Percentiles rank a stretch among this genome's conserved stretches.
Conservation (phyloP, 495 filamentous ascomycete species). For the Hypoxylon crocopeplum region DNA sequence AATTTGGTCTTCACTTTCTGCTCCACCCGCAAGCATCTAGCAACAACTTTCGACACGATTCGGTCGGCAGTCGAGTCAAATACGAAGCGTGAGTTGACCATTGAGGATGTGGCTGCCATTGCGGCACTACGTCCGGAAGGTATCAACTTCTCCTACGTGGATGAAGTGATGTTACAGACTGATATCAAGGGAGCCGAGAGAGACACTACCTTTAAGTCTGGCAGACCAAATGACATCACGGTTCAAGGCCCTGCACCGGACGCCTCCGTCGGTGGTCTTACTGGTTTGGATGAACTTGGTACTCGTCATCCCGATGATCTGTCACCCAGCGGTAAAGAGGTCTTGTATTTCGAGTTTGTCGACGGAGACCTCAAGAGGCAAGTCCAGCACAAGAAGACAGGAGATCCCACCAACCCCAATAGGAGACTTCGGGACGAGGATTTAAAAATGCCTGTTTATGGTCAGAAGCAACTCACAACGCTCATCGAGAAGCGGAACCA, state of each 20-base stretch:
- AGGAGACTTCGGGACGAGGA: constrained; percentile 75
- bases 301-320: constrained; percentile 42
- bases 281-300: constrained; percentile 50
- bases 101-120: constrained; percentile 84
- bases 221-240: constrained; percentile 48
- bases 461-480: constrained; percentile 87
- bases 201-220: constrained; percentile 58
- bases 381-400: constrained; percentile 71
- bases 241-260: constrained; percentile 52
- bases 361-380: constrained; percentile 90
- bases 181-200: constrained; percentile 71
- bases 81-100: constrained; percentile 68
- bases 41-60: constrained; percentile 89
- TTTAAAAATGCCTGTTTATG: constrained; percentile 91
- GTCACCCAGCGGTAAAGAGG: constrained; percentile 59
- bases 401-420: constrained; percentile 69
- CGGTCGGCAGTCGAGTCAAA: constrained; percentile 84
- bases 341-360: constrained; percentile 89
- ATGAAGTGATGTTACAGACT: constrained; percentile 79
- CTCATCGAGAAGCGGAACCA: constrained; percentile 90
- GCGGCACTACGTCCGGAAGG: constrained; percentile 76
- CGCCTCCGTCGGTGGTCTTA: constrained; percentile 57
- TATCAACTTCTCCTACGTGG: constrained; percentile 85
- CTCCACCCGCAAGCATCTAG: constrained; percentile 87
- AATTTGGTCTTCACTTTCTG: constrained; percentile 96